phyloP scores from a whole-genome alignment of 1,284 basidiomycete species.

The Mycena sp. region DNA sequence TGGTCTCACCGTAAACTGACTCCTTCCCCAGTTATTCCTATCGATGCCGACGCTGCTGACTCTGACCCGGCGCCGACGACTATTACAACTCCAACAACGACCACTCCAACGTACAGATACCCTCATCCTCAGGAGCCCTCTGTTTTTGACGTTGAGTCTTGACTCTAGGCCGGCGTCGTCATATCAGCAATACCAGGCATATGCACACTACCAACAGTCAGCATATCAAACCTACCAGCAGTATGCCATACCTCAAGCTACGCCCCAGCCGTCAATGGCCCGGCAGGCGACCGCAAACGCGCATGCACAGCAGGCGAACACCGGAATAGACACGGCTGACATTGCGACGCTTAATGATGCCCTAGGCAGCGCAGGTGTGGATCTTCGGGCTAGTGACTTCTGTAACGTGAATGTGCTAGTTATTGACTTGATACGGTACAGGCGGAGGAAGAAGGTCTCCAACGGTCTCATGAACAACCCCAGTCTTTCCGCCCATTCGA shows the following conservation, averaged over 20 bases:
- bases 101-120: neutral
- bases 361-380: slow-evolving; percentile 83
- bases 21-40: slow-evolving; percentile 16
- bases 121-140: neutral
- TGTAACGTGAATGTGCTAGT: neutral
- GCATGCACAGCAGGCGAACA: slow-evolving; percentile 25
- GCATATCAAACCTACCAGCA: slow-evolving; percentile 16
- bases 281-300: slow-evolving; percentile 23
- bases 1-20: neutral
- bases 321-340: slow-evolving; percentile 66
- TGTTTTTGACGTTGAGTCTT: slow-evolving; percentile 1
- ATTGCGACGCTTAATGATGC: slow-evolving; percentile 83
- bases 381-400: slow-evolving; percentile 66
- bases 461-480: slow-evolving; percentile 63
- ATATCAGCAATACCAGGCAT: slow-evolving; percentile 15
- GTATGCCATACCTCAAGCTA: neutral
- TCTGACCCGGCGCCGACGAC: neutral
- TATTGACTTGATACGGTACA: slow-evolving; percentile 38
- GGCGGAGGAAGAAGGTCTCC: slow-evolving; percentile 85
- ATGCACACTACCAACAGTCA: slow-evolving; percentile 2
- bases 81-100: neutral
- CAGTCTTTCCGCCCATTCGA: slow-evolving; percentile 72
- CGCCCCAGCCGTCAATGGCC: slow-evolving; percentile 18
- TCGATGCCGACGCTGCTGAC: slow-evolving; percentile 16
- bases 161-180: neutral